These are phyloP conservation scores for Trichocladium uniseriatum DNA, from an alignment of 495 filamentous ascomycete species.

Conservation along the genomic window DNA sequence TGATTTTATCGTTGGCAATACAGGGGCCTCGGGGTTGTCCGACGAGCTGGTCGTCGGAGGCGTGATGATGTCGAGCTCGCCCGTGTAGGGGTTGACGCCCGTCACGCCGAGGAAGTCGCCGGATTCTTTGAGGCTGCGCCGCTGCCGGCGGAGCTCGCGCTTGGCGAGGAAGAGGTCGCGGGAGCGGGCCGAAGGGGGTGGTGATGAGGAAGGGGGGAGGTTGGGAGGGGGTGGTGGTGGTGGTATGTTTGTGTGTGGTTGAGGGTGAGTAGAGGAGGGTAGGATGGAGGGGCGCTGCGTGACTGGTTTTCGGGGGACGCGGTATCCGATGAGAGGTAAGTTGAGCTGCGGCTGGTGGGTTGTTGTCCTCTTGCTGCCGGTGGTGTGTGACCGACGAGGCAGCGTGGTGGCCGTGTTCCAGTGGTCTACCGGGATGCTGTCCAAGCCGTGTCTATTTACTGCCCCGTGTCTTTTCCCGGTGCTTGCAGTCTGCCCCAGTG, in stretches of 20 bases:
- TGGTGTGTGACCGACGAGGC: slow-evolving; percentile 13
- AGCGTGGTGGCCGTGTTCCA: slow-evolving; percentile 17
- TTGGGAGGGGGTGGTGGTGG: neutral
- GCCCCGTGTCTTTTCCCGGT: neutral
- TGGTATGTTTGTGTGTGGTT: neutral
- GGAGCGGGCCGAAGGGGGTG: slow-evolving; percentile 7
- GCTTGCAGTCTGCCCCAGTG: neutral
- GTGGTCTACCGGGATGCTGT: slow-evolving; percentile 10
- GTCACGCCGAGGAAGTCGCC: slow-evolving; percentile 47
- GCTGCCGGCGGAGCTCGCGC: slow-evolving; percentile 30
- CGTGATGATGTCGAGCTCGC: slow-evolving; percentile 37
- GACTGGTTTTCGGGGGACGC: neutral
- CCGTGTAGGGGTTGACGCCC: slow-evolving; percentile 46
- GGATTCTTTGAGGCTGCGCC: slow-evolving; percentile 33
- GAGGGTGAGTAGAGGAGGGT: neutral
- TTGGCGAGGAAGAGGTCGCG: slow-evolving; percentile 25
- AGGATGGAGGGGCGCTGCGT: neutral
- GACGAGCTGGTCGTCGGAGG: slow-evolving; percentile 33
- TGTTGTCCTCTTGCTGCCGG: neutral
- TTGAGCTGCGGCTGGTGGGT: neutral
- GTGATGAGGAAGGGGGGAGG: too few relatives aligned
- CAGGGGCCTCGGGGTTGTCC: slow-evolving; percentile 4
- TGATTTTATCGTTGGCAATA: neutral
- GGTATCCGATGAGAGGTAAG: neutral
- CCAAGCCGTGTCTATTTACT: slow-evolving; percentile 9